Conservation (phyloP, 192 early-diverging fungal species). For the Podila minutissima region DNA sequence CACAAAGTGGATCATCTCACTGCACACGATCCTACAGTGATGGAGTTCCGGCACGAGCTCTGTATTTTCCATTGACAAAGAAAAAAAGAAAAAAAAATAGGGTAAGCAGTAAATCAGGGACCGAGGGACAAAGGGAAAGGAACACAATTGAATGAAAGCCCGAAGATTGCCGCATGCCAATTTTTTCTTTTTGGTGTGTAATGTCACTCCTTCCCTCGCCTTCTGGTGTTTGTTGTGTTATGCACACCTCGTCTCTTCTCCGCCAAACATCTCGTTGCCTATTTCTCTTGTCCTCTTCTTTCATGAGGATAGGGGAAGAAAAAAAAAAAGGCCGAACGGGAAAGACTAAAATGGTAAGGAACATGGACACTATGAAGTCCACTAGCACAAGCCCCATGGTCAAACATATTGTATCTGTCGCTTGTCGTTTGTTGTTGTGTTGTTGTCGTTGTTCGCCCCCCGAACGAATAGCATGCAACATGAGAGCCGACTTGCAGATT, state of each 20-base stretch:
- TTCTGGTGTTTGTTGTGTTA: too few relatives aligned
- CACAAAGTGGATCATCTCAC: constrained; percentile 95
- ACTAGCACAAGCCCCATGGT: too few relatives aligned
- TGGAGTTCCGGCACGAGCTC: constrained; percentile 72
- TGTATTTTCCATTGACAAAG: constrained; percentile 8
- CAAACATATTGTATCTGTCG: not conserved
- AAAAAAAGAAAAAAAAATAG: constrained; percentile 16
- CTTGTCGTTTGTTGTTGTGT: not conserved
- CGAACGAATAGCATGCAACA: not conserved
- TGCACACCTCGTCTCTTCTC: too few relatives aligned
- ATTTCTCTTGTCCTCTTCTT: too few relatives aligned
- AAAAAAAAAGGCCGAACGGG: not conserved
- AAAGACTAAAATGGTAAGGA: constrained; percentile 13
- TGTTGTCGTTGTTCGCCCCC: not conserved
- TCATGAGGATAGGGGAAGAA: not conserved
- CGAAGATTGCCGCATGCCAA: too few relatives aligned
- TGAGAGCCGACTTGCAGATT: not conserved
- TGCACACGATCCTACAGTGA: constrained; percentile 70
- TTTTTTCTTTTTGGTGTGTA: too few relatives aligned
- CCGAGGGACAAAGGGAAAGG: too few relatives aligned
- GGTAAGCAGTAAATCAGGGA: not conserved
- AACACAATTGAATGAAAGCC: too few relatives aligned
- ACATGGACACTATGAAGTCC: not conserved
- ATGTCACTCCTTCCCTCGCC: too few relatives aligned
- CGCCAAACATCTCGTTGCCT: too few relatives aligned